Evolutionary conservation across 106 monocot species (phyloP).

Genomic region (Chionographis japonica): DNA sequence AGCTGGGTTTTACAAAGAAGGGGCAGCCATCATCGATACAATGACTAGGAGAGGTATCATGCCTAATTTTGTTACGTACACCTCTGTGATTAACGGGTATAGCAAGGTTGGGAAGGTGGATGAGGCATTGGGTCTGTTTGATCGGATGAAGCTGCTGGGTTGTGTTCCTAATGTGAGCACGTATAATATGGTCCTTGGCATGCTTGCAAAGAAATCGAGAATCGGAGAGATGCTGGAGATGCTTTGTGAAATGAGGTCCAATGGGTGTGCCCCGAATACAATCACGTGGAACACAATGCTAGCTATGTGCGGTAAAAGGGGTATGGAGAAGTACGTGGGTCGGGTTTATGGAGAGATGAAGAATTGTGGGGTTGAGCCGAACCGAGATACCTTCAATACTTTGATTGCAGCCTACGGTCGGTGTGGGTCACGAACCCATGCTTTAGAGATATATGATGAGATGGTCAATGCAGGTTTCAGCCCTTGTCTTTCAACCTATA

Average conservation of each 20-base stretch:
- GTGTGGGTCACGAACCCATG: conserved; percentile 50
- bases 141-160: conserved; percentile 47
- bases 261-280: conserved; percentile 75
- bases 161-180: conserved; percentile 69
- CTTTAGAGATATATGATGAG: conserved; percentile 69
- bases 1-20: conserved; percentile 74
- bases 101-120: conserved; percentile 62
- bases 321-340: conserved; percentile 57
- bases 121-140: conserved; percentile 58
- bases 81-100: conserved; percentile 79
- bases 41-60: conserved; percentile 66
- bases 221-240: conserved; percentile 61
- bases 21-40: conserved; percentile 43
- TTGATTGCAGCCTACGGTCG: conserved; percentile 81
- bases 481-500: conserved; percentile 70
- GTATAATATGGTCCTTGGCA: conserved; percentile 77
- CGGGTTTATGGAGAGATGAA: conserved; percentile 78
- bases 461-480: conserved; percentile 63
- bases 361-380: conserved; percentile 61
- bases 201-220: conserved; percentile 77
- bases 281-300: conserved; percentile 90
- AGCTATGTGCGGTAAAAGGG: conserved; percentile 78
- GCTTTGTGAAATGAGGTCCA: conserved; percentile 66
- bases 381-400: conserved; percentile 83
- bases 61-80: conserved; percentile 83